Conservation (phyloP, 2,329 filamentous ascomycete genomes). For the Verruconis gallopava region DNA sequence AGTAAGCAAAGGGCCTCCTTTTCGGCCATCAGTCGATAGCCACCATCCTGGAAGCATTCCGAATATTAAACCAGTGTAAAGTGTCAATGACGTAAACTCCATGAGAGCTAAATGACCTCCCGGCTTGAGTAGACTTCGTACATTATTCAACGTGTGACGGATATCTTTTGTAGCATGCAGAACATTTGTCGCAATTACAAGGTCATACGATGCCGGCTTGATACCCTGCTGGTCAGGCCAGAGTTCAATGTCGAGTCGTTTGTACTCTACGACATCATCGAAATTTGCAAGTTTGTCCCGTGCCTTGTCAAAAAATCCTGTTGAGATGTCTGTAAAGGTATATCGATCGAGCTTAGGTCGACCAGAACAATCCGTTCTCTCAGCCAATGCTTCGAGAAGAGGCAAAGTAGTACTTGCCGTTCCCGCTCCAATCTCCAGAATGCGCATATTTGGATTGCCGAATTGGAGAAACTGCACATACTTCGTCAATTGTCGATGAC, state of each 20-base stretch:
- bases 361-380: no score
- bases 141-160: slow-evolving; percentile 12
- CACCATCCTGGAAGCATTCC: slow-evolving; percentile 18
- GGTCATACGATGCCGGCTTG: slow-evolving; percentile 14
- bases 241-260: slow-evolving; percentile 6
- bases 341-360: no score
- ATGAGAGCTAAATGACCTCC: slow-evolving; percentile 16
- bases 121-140: slow-evolving; percentile 13
- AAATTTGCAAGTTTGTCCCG: slow-evolving; percentile 1
- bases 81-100: slow-evolving; percentile 9
- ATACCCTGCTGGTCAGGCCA: slow-evolving; percentile 11
- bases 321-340: slow-evolving; percentile 13
- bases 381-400: not conserved
- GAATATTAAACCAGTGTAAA: slow-evolving; percentile 13
- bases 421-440: slow-evolving; percentile 9
- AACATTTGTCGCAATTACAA: slow-evolving; percentile 18
- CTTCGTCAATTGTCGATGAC: no score
- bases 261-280: slow-evolving; percentile 1
- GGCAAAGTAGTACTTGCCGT: slow-evolving; percentile 2
- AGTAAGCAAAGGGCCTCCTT: not conserved
- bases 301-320: slow-evolving; percentile 10
- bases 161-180: slow-evolving; percentile 15
- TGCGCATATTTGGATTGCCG: slow-evolving; percentile 3
- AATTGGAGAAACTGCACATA: no score
- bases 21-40: slow-evolving; percentile 4